Evolutionary conservation across 2,329 filamentous ascomycete genomes (phyloP), one percentile per base, ranked within the genome.

Genomic region (Fusarium xyrophilum): DNA sequence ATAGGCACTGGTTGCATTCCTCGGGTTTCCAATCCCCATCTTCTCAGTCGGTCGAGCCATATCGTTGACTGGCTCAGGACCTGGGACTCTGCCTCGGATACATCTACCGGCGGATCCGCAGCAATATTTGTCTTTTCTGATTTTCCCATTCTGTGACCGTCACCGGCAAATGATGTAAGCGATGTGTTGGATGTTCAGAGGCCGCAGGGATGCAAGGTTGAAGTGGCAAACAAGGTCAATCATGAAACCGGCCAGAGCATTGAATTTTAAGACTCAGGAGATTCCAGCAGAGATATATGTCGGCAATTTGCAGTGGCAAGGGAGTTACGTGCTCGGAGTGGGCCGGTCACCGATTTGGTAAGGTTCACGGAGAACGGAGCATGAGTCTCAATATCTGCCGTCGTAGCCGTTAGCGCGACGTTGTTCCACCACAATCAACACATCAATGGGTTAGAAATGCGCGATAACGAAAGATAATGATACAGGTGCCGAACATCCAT

Each of bases 21-120:
- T 50, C 47, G 47, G 4, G 47, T 50, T 36, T 50, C 47, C 6
- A 50, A 8, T 19, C 47, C 47, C 32, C 47, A 50, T 50, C 21
- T 27, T 6, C 5, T 15, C 0, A 50, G 23, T 19, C 30, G 47
- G 5, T 35, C 12, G 17, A 50, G 32, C 47, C 32, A 27, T 27
- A 36, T 23, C 4, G 23, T 36, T 15, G 47, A 27, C 6, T 13
- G 32, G 2, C 32, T 12, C 2, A 50, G 17, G 5, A 12, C 32
- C 21, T 50, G 47, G 5, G 47, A 36, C 7, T 50, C 47, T 15
- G 47, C 47, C 17, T 50, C 30, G 6, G 23, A 27, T 8, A 50
- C 21, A 3, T 50, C 47, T 9, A 50, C 13, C 4, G 30, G 32
- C 17, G 30, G 30, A 35, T 27, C 47, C 21, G 21, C 19, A 17